Percentiles rank a stretch among this genome's conserved stretches.
phyloP scores from a whole-genome alignment of 768 basidiomycete species.

The Agrocybe chaxingu region DNA sequence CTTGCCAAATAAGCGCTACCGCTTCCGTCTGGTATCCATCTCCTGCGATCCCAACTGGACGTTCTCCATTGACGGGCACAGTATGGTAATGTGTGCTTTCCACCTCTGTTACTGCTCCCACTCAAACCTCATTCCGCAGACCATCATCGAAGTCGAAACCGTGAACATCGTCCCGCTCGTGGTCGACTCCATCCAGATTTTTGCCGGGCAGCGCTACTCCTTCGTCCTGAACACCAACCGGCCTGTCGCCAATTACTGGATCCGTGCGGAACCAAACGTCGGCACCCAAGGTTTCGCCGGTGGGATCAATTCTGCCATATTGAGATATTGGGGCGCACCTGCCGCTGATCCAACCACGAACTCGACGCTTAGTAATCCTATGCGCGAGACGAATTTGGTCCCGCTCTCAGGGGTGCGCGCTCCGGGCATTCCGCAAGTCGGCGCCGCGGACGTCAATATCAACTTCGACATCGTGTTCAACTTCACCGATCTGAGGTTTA shows the following conservation, averaged over 20 bases:
- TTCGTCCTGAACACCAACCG: slow-evolving; percentile 35
- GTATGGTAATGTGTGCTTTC: slow-evolving; percentile 16
- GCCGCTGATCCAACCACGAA: slow-evolving; percentile 31
- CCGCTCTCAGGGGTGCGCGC: background rate
- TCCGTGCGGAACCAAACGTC: slow-evolving; percentile 28
- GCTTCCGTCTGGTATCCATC: slow-evolving; percentile 42
- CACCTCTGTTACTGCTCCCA: too few relatives aligned
- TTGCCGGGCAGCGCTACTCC: slow-evolving; percentile 37
- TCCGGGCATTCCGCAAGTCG: slow-evolving; percentile 28
- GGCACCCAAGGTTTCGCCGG: slow-evolving; percentile 11
- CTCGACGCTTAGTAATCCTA: slow-evolving; percentile 2
- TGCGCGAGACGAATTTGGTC: too few relatives aligned
- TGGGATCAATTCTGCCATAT: slow-evolving; percentile 49
- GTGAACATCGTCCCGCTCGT: slow-evolving; percentile 28
- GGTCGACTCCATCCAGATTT: slow-evolving; percentile 29
- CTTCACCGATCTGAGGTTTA: slow-evolving; percentile 19
- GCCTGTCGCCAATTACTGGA: slow-evolving; percentile 38
- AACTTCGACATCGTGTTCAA: slow-evolving; percentile 18
- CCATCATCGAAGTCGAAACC: slow-evolving; percentile 36
- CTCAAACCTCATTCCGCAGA: slow-evolving; percentile 7
- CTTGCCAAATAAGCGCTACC: slow-evolving; percentile 30
- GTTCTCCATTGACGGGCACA: slow-evolving; percentile 42
- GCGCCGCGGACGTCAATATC: slow-evolving; percentile 33
- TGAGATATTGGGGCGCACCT: slow-evolving; percentile 43
- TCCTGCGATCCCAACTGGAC: slow-evolving; percentile 38